These are phyloP conservation scores for Debaryomyces sp. DNA, from an alignment of 1,139 yeast species.

Conservation along the genomic window DNA sequence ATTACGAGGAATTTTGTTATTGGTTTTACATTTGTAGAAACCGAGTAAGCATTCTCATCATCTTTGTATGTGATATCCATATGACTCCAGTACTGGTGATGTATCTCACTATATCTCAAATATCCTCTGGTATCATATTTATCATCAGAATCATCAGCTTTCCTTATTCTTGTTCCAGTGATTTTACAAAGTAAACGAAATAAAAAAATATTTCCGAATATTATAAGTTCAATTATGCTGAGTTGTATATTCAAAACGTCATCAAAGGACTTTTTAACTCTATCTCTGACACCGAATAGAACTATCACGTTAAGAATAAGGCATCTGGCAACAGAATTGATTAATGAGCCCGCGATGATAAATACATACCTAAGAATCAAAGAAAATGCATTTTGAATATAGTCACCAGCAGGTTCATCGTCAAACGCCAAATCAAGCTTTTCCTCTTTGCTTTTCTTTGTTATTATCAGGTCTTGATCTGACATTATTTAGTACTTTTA, in stretches of 20 bases:
- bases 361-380: constrained; percentile 1
- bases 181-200: constrained; percentile 10
- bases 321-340: constrained; percentile 9
- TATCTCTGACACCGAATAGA: constrained; percentile 12
- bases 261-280: constrained; percentile 3
- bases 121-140: constrained; percentile 7
- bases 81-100: constrained; percentile 14
- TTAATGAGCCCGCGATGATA: constrained; percentile 2
- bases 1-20: constrained; percentile 9
- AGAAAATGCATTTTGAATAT: background rate
- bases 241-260: constrained; percentile 5
- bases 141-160: background rate
- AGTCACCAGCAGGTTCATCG: background rate
- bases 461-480: background rate
- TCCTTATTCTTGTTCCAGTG: constrained; percentile 10
- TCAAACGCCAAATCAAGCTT: background rate
- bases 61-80: constrained; percentile 1
- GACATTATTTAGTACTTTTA: background rate
- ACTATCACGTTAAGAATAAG: constrained; percentile 9
- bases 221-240: constrained; percentile 10
- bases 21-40: constrained; percentile 5
- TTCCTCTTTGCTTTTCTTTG: background rate
- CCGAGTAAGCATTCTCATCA: constrained; percentile 1
- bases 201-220: constrained; percentile 8
- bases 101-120: constrained; percentile 12